Conservation (phyloP, 2,329 filamentous ascomycete genomes). For the Ascochyta koolunga region DNA sequence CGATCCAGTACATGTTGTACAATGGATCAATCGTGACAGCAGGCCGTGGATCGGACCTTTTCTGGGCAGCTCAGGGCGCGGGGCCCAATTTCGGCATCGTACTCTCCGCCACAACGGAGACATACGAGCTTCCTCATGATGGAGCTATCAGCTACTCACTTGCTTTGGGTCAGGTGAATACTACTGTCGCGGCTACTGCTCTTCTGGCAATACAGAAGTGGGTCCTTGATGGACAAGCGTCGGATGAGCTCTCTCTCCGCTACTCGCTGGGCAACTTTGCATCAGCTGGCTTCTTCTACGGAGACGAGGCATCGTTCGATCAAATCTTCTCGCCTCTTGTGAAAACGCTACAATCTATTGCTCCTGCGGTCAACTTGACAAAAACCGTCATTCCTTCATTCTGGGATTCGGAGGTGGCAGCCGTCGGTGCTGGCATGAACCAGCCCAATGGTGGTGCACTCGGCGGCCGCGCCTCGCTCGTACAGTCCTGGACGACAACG, state of each 20-base stretch:
- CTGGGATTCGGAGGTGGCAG: conserved; percentile 21
- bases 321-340: conserved; percentile 16
- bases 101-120: conserved; percentile 17
- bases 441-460: conserved; percentile 20
- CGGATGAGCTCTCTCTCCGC: conserved; percentile 23
- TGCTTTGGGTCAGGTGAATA: neutral
- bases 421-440: conserved; percentile 18
- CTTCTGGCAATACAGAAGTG: conserved; percentile 23
- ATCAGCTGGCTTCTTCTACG: conserved; percentile 24
- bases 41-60: conserved; percentile 13
- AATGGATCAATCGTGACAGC: conserved; percentile 17
- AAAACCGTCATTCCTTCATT: conserved; percentile 21
- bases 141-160: conserved; percentile 17
- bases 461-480: conserved; percentile 22
- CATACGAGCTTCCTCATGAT: conserved; percentile 8
- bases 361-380: conserved; percentile 7
- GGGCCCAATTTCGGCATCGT: conserved; percentile 18
- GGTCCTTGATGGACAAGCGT: conserved; percentile 9
- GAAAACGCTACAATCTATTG: conserved; percentile 8
- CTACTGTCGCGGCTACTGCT: conserved; percentile 8
- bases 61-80: conserved; percentile 22
- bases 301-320: conserved; percentile 18
- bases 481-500: conserved; percentile 22
- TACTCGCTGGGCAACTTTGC: conserved; percentile 13
- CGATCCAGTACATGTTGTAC: conserved; percentile 19